These are phyloP conservation scores for Bruguiera parviflora DNA, from an alignment of 345 rosid species.

Conservation along the genomic window DNA sequence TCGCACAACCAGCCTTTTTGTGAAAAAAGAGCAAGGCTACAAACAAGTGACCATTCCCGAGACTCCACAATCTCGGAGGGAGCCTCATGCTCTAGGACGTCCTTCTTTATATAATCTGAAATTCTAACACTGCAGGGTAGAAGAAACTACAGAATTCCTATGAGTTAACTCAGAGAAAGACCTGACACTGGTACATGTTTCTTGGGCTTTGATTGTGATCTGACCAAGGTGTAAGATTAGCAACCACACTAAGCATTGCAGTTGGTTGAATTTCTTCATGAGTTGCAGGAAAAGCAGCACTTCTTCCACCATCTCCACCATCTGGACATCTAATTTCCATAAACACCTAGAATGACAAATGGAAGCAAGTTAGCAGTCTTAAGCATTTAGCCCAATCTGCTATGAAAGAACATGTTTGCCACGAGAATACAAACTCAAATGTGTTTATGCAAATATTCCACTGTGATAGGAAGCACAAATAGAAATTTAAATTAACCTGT, in stretches of 20 bases:
- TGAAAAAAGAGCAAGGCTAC: too few species aligned
- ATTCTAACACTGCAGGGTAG: too few species aligned
- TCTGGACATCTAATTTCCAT: constrained; percentile 98
- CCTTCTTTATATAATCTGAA: too few species aligned
- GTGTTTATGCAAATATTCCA: neutral
- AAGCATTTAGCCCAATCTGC: constrained; percentile 11
- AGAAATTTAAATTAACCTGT: constrained; percentile 52
- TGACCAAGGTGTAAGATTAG: constrained; percentile 98
- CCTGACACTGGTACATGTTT: constrained; percentile 99
- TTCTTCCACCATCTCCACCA: constrained; percentile 93
- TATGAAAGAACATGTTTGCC: constrained; percentile 12
- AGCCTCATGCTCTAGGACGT: too few species aligned
- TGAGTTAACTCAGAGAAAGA: constrained; percentile 21
- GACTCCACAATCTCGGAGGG: too few species aligned
- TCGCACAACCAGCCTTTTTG: too few species aligned
- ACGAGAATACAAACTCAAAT: neutral
- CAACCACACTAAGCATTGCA: constrained; percentile 92
- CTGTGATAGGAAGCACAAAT: neutral
- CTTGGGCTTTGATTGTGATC: constrained; percentile 99
- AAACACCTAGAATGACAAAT: constrained; percentile 54
- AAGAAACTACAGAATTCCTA: neutral
- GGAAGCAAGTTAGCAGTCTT: constrained; percentile 3
- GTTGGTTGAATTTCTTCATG: constrained; percentile 97
- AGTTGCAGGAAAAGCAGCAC: constrained; percentile 60
- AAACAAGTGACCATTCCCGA: too few species aligned